A percentile compares a stretch with the other conserved stretches of the same genome.
phyloP scores from a whole-genome alignment of 768 basidiomycete species.

The Russula sp. region DNA sequence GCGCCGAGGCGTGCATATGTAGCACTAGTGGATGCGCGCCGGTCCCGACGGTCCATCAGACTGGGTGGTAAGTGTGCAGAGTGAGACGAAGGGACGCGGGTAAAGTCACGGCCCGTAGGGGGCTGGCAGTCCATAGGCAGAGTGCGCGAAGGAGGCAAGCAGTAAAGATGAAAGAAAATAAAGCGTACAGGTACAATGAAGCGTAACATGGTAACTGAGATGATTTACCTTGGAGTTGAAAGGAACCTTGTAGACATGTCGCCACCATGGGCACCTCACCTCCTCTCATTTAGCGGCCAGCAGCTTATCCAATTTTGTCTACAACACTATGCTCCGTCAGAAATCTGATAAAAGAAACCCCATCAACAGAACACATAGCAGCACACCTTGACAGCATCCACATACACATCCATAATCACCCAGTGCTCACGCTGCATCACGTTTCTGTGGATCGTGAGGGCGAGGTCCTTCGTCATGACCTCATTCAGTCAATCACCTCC shows the following conservation, averaged over 20 bases:
- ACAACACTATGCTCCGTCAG: not conserved
- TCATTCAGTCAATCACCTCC: conserved; percentile 89
- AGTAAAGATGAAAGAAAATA: too few relatives aligned
- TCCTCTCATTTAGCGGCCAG: not conserved
- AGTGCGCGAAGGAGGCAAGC: too few relatives aligned
- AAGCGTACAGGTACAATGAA: too few relatives aligned
- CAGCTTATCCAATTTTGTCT: conserved; percentile 16
- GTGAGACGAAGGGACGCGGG: too few relatives aligned
- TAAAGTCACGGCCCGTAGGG: too few relatives aligned
- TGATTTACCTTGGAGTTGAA: conserved; percentile 38
- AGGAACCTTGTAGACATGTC: conserved; percentile 30
- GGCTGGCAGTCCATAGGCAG: too few relatives aligned
- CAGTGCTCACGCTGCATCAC: conserved; percentile 90
- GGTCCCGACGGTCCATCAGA: too few relatives aligned
- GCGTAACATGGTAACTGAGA: conserved; percentile 7
- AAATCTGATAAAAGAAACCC: not conserved
- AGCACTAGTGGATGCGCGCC: too few relatives aligned
- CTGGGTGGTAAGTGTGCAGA: too few relatives aligned
- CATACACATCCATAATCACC: conserved; percentile 91
- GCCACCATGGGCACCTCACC: conserved; percentile 14
- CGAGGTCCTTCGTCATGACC: conserved; percentile 96
- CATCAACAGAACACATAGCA: too few relatives aligned
- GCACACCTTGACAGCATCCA: conserved; percentile 87
- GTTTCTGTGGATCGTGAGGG: conserved; percentile 89
- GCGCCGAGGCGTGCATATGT: too few relatives aligned